Base-by-base conservation (phyloP, 2,329 filamentous ascomycete species). In the Microcyclosporella mali region DNA sequence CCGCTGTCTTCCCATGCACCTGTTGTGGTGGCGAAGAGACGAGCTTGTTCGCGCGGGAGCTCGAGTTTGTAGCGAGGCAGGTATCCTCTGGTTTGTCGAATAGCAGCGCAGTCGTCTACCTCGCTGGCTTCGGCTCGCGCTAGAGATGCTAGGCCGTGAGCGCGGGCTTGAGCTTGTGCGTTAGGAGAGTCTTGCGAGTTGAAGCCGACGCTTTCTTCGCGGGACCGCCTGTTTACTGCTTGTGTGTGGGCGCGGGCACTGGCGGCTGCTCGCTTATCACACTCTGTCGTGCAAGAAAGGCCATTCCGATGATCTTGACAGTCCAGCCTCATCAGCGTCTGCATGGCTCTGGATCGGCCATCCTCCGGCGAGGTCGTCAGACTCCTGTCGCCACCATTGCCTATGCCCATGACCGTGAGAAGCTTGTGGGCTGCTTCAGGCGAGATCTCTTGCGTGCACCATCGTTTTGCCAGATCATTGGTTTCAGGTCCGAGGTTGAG, bases 1-100 rank as follows among this genome's bases (percentile, higher is more conserved):
- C 59, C 59, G 29, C 50, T 52, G 15, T 59, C 55, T 29, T 49
- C 31, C 59, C 59, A 62, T 2, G 57, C 50, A 2, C 47, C 49
- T 2, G 58, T 61, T 3, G 51, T 56, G 1, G 57, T 59, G 10
- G 51, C 58, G 39, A 60, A 60, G 30, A 51, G 50, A 12, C 47
- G 43, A 2, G 58, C 57, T 18, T 49, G 51, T 14, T 59, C 51
- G n/a, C 45, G 40, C 2, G 59, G 45, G 2, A 61, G 47, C 37
- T 58, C 53, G 33, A 55, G 54, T 27, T 50, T 51, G 43, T 61
- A 53, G 16, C 56, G 50, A 14, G 43, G 55, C 10, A 59, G 41
- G 40, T 56, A 57, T 25, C 39, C 33, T n/a, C 30, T n/a, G 30
- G 6, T 34, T 18, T 3, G 8, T 34, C 10, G 33, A 18, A 34